phyloP scores from a whole-genome alignment of 768 basidiomycete species.

The Leccinum subgranulosum region DNA sequence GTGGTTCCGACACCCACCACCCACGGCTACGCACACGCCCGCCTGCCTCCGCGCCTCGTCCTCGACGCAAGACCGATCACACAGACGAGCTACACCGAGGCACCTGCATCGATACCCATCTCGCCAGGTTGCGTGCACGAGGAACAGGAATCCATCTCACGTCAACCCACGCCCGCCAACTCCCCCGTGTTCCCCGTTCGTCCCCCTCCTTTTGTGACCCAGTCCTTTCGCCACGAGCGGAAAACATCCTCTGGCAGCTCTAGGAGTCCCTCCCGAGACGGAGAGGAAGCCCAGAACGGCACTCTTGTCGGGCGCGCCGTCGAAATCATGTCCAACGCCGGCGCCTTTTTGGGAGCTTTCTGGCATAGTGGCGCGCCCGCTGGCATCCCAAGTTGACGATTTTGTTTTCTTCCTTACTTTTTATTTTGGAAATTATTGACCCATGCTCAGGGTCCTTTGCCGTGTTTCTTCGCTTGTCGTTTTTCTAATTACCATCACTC shows the following conservation, averaged over 20 bases:
- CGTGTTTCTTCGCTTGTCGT: not conserved
- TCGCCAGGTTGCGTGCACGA: constrained; percentile 24
- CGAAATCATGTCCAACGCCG: constrained; percentile 77
- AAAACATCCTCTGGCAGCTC: constrained; percentile 17
- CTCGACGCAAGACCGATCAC: constrained; percentile 28
- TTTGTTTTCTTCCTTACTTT: constrained; percentile 20
- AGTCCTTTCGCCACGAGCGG: constrained; percentile 13
- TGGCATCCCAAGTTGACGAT: constrained; percentile 21
- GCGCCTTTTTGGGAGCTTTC: constrained; percentile 67
- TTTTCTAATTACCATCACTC: constrained; percentile 24
- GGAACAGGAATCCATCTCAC: constrained; percentile 36
- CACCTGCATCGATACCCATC: constrained; percentile 20
- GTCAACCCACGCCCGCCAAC: constrained; percentile 60
- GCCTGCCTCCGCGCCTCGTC: constrained; percentile 27
- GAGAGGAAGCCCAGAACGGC: constrained; percentile 32
- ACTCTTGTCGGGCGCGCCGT: constrained; percentile 62
- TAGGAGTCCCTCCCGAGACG: constrained; percentile 25
- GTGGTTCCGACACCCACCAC: constrained; percentile 6
- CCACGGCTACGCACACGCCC: not conserved
- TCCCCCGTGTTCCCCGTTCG: constrained; percentile 45
- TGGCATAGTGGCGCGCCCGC: constrained; percentile 38
- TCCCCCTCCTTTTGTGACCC: constrained; percentile 20
- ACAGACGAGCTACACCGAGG: constrained; percentile 24
- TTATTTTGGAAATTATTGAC: constrained; percentile 31
- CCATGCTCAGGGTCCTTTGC: constrained; percentile 17